A percentile compares a stretch with the other conserved stretches of the same genome.
These are phyloP conservation scores for Pythium aphanidermatum DNA, from an alignment of 352 stramenopile species.

Conservation along the genomic window DNA sequence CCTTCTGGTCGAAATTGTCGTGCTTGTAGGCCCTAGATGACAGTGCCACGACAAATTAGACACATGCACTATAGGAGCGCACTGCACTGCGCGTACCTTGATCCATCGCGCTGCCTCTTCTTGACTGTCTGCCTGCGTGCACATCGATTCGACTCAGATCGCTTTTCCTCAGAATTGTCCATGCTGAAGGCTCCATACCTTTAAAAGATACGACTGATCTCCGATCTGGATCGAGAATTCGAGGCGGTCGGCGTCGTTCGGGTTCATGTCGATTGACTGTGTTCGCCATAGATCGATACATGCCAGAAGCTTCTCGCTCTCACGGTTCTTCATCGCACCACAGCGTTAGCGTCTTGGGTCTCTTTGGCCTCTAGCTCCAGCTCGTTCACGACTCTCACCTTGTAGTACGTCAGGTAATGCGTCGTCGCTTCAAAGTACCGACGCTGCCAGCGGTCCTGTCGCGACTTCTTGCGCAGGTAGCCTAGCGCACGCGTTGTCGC, in stretches of 20 bases:
- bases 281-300: constrained; percentile 87
- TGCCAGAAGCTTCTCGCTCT: constrained; percentile 83
- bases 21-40: constrained; percentile 55
- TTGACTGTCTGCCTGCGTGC: constrained; percentile 45
- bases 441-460: constrained; percentile 92
- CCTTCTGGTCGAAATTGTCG: constrained; percentile 67
- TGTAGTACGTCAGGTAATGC: constrained; percentile 98
- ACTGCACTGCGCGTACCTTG: too few species aligned
- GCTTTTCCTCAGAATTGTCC: too few species aligned
- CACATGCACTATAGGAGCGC: too few species aligned
- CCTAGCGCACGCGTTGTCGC: constrained; percentile 43
- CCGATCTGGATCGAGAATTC: constrained; percentile 85
- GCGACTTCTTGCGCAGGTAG: constrained; percentile 92
- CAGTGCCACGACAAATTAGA: too few species aligned
- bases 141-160: too few species aligned
- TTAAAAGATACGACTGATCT: constrained; percentile 83
- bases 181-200: constrained; percentile 20
- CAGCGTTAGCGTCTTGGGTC: too few species aligned
- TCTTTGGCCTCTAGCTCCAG: too few species aligned
- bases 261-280: constrained; percentile 67
- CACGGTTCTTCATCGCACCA: constrained; percentile 37
- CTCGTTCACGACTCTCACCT: too few species aligned
- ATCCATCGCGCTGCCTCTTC: constrained; percentile 61
- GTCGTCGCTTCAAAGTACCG: constrained; percentile 98
- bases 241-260: constrained; percentile 42